Base-by-base conservation (phyloP, 805 yeast species). In the Ogataea glucozyma region DNA sequence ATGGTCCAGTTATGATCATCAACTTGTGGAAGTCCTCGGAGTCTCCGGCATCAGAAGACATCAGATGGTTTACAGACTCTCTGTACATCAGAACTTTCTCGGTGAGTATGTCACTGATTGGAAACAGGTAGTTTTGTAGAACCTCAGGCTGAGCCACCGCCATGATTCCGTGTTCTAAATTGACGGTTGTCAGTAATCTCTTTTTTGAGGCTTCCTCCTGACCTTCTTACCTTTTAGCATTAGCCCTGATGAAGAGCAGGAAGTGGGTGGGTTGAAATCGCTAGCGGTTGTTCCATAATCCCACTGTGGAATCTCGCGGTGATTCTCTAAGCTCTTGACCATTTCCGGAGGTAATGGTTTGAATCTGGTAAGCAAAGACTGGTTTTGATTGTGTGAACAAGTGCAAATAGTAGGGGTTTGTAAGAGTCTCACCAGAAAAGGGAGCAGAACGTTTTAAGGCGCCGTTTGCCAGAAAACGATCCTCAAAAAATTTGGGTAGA, bases 101-200 rank as follows among this genome's bases (percentile, higher is more conserved):
- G 24, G 62, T 53, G 16, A 67, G 48, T 2, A 38, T 36, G 9
- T 58, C 60, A 22, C 65, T 51, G 4, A 63, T 56, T 3, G 76
- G 76, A 36, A 58, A 65, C 22, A 72, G 45, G 34, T 61, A 61
- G 36, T 64, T 63, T 43, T 72, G 76, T 6, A 71, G 57, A 7
- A 71, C 67, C 44, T 71, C 75, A 0, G 78, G 76, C 47, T 67
- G 72, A 3, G 72, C 67, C 17, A 71, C 61, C 1, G 70, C 62
- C 29, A 62, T 58, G 18, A 64, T 63, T 8, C 71, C 71, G 31
- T 57, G 54, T 40, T 62, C 70, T 45, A 17, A 14, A 27, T 17
- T 23, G 4, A 13, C 11, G 4, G 9, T 23, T 14, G 46, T 51
- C 39, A 44, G 46, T 17, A 21, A n/a, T n/a, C n/a, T n/a, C n/a